These are phyloP conservation scores for Apiospora rasikravindrae DNA, from an alignment of 2,329 filamentous ascomycete genomes.

Conservation along the genomic window DNA sequence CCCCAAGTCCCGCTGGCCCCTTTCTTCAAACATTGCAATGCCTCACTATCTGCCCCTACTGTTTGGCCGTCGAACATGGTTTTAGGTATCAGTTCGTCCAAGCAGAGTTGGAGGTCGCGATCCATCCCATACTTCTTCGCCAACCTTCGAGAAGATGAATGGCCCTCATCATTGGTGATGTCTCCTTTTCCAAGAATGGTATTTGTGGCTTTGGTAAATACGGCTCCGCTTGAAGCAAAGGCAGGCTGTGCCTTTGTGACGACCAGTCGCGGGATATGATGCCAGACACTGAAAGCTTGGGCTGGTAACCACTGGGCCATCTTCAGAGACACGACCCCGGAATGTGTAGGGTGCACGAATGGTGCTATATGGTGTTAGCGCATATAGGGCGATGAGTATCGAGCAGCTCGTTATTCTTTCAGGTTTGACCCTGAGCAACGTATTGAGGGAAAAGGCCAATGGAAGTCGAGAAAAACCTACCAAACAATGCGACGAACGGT, in stretches of 20 bases:
- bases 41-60: constrained; percentile 5
- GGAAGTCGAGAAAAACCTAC: neutral
- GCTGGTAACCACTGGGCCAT: neutral
- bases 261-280: constrained; percentile 3
- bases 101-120: neutral
- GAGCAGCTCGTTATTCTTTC: neutral
- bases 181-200: neutral
- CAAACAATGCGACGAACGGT: constrained; percentile 28
- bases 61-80: neutral
- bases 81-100: neutral
- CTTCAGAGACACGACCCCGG: neutral
- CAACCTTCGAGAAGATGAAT: neutral
- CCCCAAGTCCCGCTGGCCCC: constrained; percentile 12
- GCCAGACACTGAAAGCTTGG: neutral
- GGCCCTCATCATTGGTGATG: neutral
- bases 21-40: constrained; percentile 3
- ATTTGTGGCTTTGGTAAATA: neutral
- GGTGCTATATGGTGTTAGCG: neutral
- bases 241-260: constrained; percentile 4
- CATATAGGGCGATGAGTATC: neutral
- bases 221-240: constrained; percentile 7
- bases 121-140: neutral
- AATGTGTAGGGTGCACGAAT: neutral
- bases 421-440: neutral
- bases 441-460: neutral